Percentiles rank a stretch among this genome's conserved stretches.
These are phyloP conservation scores for Gnetum montanum DNA, from an alignment of 75 land plant genomes.

Conservation along the genomic window DNA sequence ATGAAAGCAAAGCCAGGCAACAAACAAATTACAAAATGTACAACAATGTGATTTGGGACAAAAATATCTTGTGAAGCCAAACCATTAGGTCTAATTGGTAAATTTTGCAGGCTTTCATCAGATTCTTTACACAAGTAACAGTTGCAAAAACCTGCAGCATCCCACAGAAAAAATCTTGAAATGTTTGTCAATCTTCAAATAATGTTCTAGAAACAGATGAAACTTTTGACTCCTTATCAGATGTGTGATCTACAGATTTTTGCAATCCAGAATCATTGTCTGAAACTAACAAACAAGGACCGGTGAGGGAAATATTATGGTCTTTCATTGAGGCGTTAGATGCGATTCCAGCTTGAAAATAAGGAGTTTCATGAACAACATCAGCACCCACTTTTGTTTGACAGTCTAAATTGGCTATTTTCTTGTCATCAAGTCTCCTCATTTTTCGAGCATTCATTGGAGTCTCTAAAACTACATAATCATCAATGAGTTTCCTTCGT, in stretches of 20 bases:
- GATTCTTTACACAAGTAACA: too few relatives aligned
- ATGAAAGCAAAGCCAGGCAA: too few relatives aligned
- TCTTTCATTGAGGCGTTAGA: not conserved
- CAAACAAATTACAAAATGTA: too few relatives aligned
- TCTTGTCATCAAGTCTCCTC: not conserved
- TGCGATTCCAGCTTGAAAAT: not conserved
- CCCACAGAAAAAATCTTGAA: too few relatives aligned
- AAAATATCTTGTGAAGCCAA: too few relatives aligned
- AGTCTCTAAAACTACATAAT: conserved; percentile 4
- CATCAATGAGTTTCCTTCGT: not conserved
- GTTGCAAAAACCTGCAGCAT: too few relatives aligned
- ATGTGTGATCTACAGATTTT: not conserved
- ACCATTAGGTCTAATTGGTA: too few relatives aligned
- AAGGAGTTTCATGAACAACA: conserved; percentile 6
- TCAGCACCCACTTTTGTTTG: not conserved
- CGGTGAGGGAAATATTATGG: not conserved
- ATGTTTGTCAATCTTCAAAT: not conserved
- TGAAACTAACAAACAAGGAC: too few relatives aligned
- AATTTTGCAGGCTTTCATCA: too few relatives aligned
- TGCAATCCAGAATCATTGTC: not conserved
- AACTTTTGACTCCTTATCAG: not conserved
- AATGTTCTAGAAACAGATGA: conserved; percentile 3
- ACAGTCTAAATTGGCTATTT: not conserved
- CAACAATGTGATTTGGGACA: too few relatives aligned
- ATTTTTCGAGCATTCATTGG: conserved; percentile 2